These are phyloP conservation scores for Nemania abortiva DNA, from an alignment of 2,329 filamentous ascomycete species.

Conservation along the genomic window DNA sequence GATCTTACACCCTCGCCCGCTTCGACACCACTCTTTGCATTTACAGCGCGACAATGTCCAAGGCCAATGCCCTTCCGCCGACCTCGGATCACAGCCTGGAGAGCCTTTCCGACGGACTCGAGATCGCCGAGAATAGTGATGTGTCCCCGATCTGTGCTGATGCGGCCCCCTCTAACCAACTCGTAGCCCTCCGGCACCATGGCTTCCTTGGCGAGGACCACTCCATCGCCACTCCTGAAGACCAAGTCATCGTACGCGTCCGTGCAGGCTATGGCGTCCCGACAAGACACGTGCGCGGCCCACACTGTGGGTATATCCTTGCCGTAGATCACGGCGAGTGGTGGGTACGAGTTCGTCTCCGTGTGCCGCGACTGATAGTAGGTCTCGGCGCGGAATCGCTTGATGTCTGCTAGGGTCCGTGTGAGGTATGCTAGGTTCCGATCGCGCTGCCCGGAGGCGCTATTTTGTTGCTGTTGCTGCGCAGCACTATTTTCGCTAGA, in stretches of 20 bases:
- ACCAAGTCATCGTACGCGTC: conserved; percentile 89
- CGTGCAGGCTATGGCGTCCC: conserved; percentile 78
- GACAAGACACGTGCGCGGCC: conserved; percentile 78
- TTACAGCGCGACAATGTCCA: conserved; percentile 51
- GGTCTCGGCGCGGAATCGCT: conserved; percentile 81
- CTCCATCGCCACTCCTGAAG: conserved; percentile 89
- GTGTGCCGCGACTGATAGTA: conserved; percentile 70
- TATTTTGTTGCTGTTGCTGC: conserved; percentile 40
- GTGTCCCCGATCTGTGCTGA: conserved; percentile 87
- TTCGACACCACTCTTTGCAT: background rate
- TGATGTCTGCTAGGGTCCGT: conserved; percentile 78
- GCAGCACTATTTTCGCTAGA: conserved; percentile 47
- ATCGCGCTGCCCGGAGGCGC: conserved; percentile 57
- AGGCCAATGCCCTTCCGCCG: conserved; percentile 79
- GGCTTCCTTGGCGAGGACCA: conserved; percentile 85
- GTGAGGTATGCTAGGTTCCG: conserved; percentile 73
- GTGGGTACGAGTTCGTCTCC: conserved; percentile 80
- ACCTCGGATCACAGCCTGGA: conserved; percentile 76
- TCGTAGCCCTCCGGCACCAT: conserved; percentile 87
- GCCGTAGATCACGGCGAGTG: conserved; percentile 84
- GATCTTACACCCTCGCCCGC: conserved; percentile 7
- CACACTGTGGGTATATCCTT: conserved; percentile 89
- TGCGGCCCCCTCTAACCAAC: conserved; percentile 77
- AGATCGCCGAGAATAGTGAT: conserved; percentile 88
- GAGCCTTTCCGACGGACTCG: conserved; percentile 79